Conservation (phyloP, 2,329 filamentous ascomycete species). For the Leptosphaerulina australis region DNA sequence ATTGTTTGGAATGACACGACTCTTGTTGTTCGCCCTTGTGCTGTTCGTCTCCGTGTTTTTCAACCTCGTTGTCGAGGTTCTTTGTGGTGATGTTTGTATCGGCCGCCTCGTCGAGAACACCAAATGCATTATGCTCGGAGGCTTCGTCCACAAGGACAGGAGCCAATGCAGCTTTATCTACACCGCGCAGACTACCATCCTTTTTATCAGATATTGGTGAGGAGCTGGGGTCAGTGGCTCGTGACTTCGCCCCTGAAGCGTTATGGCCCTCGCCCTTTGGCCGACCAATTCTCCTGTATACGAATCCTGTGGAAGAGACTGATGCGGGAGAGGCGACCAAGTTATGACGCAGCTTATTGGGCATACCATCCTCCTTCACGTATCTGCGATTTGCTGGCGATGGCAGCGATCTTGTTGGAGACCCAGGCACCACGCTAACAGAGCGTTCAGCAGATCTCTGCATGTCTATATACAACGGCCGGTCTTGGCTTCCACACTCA, state of each 20-base stretch:
- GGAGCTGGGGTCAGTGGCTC: slow-evolving; percentile 34
- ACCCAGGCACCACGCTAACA: not conserved
- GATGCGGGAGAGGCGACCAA: slow-evolving; percentile 31
- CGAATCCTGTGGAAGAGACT: slow-evolving; percentile 36
- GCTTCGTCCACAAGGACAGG: not conserved
- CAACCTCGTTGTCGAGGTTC: not conserved
- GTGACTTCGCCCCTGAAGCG: slow-evolving; percentile 23
- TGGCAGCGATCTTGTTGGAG: not conserved
- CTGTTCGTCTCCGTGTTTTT: slow-evolving; percentile 1
- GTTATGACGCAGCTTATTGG: slow-evolving; percentile 15
- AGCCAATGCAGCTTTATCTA: not conserved
- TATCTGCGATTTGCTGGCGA: not conserved
- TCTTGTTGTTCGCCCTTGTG: slow-evolving; percentile 9
- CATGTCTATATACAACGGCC: not conserved
- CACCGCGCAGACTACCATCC: not conserved
- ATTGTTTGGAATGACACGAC: slow-evolving; percentile 22
- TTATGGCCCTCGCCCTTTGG: slow-evolving; percentile 14
- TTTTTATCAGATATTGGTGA: slow-evolving; percentile 22
- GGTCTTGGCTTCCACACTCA: not conserved
- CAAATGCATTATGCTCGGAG: not conserved
- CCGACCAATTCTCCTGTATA: slow-evolving; percentile 31
- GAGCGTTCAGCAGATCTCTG: slow-evolving; percentile 23
- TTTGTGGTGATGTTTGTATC: not conserved
- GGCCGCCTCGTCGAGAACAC: not conserved
- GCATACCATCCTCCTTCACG: not conserved